These are phyloP conservation scores for Piper betle DNA, from an alignment of 164 flowering plant genomes.

Conservation along the genomic window DNA sequence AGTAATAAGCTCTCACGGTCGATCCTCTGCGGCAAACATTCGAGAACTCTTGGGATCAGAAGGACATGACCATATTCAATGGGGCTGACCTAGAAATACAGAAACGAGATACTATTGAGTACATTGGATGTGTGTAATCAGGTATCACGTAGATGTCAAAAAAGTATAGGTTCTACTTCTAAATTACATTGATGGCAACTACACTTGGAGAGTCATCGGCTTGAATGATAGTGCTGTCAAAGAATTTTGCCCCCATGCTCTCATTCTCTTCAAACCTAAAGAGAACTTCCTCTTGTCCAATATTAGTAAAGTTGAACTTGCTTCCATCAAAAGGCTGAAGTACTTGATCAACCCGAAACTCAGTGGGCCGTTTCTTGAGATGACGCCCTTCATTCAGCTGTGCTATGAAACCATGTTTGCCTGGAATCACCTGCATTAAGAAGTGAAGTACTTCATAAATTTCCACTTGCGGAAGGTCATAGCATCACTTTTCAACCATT, in stretches of 20 bases:
- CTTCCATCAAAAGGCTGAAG: conserved; percentile 73
- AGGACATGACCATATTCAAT: conserved; percentile 90
- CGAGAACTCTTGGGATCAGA: conserved; percentile 57
- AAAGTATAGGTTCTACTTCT: not conserved
- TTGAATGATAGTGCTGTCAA: conserved; percentile 22
- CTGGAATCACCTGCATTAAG: conserved; percentile 33
- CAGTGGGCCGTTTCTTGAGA: conserved; percentile 77
- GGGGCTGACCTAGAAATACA: conserved; percentile 60
- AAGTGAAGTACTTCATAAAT: not conserved
- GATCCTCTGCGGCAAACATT: conserved; percentile 68
- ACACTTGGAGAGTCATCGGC: conserved; percentile 37
- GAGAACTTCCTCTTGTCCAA: conserved; percentile 82
- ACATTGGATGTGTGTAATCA: not conserved
- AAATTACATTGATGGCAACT: conserved; percentile 67
- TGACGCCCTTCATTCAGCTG: conserved; percentile 88
- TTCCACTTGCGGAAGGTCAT: not conserved
- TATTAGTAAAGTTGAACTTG: conserved; percentile 84
- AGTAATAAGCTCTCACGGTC: conserved; percentile 63
- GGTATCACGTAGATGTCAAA: not conserved
- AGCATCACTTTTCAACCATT: not conserved
- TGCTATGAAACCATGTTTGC: conserved; percentile 60
- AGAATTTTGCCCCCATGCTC: conserved; percentile 22
- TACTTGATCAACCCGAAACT: conserved; percentile 63
- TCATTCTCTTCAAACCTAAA: conserved; percentile 50
- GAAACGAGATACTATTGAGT: not conserved